Base-by-base conservation (phyloP, 2,329 filamentous ascomycete genomes). In the Neonectria sp. region DNA sequence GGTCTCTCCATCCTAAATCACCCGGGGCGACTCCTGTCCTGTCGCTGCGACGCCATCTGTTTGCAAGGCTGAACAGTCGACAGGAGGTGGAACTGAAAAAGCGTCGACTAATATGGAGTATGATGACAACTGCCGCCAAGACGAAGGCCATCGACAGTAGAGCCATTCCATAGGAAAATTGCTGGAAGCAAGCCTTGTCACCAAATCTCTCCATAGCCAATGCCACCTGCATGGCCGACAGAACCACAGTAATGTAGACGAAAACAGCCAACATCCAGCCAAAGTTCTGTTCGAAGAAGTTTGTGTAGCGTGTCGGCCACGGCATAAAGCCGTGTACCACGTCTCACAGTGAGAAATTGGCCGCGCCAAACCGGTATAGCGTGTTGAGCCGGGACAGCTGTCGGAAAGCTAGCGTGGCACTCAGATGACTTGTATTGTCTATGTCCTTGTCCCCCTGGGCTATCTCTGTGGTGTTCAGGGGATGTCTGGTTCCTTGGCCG, bases 301-400 rank as follows among this genome's bases (percentile, higher is more conserved):
- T 55, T 2, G 45, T 60, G 27, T 64, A 64, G 31, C 61, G 52
- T 21, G 45, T 57, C 12, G 65, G 60, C 6, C 29, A n/a, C 2
- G 60, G 33, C 55, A 64, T 68, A 45, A 60, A 68, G 9, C 60
- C 60, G 13, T 55, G 35, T 2, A 64, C 33, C 7, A 33, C 15
- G 21, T 55, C 35, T 1, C 33, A n/a, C 21, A 60, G 33, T 3
- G 56, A 65, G 27, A 65, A 65, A 9, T 33, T 48, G 3, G 49
- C 2, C 21, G 1, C 3, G 3, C 63, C 52, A 4, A 68, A 37
- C 3, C 65, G 65, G 11, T 68, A 62, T 1, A 70, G 27, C 9
- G 55, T 66, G 17, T 68, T 55, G 8, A 71, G 64, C 24, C 69
- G 62, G 5, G 68, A 63, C 4, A 71, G 40, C 0, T 67, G 67